A percentile compares a stretch with the other conserved stretches of the same genome.
Evolutionary conservation across 331 rosid species (phyloP).

Genomic region (Stylosanthes scabra): DNA sequence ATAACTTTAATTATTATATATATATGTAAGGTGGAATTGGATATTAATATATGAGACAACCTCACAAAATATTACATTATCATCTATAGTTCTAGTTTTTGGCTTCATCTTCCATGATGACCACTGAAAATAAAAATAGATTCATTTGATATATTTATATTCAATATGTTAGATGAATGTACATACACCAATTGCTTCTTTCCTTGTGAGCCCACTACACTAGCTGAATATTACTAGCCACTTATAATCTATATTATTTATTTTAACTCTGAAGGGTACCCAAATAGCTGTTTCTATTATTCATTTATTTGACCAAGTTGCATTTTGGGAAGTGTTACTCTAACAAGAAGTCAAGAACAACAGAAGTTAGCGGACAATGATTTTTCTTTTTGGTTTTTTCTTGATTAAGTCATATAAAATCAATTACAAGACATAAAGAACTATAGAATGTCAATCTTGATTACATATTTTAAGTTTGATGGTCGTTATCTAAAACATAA

Average conservation of each 20-base stretch:
- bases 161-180: conserved; percentile 1
- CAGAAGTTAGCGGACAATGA: neutral
- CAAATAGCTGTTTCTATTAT: conserved; percentile 18
- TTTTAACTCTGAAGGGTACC: neutral
- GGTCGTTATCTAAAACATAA: neutral
- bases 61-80: neutral
- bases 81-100: neutral
- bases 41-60: conserved; percentile 30
- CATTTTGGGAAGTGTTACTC: neutral
- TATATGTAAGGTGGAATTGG: conserved; percentile 25
- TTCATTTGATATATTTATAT: neutral
- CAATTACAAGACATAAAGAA: conserved; percentile 26
- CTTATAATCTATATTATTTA: conserved; percentile 2
- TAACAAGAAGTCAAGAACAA: neutral
- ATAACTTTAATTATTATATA: conserved; percentile 32
- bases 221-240: conserved; percentile 7
- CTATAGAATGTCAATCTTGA: conserved; percentile 35
- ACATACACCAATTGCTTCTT: conserved; percentile 16
- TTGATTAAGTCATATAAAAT: conserved; percentile 31
- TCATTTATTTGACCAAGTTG: conserved; percentile 13
- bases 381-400: neutral
- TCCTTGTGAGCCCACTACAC: conserved; percentile 13
- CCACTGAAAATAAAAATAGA: conserved; percentile 9
- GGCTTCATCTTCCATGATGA: neutral
- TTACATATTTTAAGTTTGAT: conserved; percentile 25